phyloP scores from a whole-genome alignment of 2,329 filamentous ascomycete genomes.

The Neofusicoccum kwambonambiense region DNA sequence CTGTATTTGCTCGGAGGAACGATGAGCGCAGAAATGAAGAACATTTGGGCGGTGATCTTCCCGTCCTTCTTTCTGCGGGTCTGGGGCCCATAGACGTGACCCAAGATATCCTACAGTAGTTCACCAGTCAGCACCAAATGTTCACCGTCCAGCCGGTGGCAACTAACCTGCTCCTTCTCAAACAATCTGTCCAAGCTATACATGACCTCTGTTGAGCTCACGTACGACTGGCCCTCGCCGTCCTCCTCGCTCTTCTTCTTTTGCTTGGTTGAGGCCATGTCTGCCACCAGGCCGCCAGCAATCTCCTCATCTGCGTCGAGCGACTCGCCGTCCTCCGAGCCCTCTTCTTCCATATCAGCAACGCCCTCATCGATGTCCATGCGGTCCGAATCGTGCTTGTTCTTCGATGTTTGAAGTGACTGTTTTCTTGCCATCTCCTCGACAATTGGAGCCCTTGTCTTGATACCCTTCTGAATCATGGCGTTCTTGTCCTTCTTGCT shows the following conservation, averaged over 20 bases:
- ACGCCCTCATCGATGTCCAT: conserved; percentile 66
- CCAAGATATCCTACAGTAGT: conserved; percentile 61
- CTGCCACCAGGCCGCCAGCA: conserved; percentile 28
- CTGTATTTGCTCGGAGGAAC: conserved; percentile 92
- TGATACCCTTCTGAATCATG: conserved; percentile 70
- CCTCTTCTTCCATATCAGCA: conserved; percentile 55
- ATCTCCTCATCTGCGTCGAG: conserved; percentile 42
- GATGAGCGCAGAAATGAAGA: conserved; percentile 83
- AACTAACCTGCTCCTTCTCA: conserved; percentile 65
- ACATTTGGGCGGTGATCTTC: conserved; percentile 78
- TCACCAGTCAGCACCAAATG: too few species aligned
- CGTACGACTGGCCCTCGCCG: conserved; percentile 63
- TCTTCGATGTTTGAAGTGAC: conserved; percentile 33
- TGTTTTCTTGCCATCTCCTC: conserved; percentile 9
- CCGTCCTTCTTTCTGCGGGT: conserved; percentile 55
- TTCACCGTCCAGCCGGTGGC: too few species aligned
- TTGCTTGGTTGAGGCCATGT: conserved; percentile 36
- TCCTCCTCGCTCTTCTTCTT: conserved; percentile 39
- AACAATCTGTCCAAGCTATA: conserved; percentile 78
- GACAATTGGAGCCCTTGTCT: conserved; percentile 65
- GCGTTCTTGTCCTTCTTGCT: conserved; percentile 71
- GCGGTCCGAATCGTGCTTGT: conserved; percentile 45
- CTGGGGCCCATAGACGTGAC: conserved; percentile 80
- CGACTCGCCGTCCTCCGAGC: conserved; percentile 31
- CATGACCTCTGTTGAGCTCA: conserved; percentile 80